phyloP scores from a whole-genome alignment of 73 alveolate genomes.

The Paramecium primaurelia region DNA sequence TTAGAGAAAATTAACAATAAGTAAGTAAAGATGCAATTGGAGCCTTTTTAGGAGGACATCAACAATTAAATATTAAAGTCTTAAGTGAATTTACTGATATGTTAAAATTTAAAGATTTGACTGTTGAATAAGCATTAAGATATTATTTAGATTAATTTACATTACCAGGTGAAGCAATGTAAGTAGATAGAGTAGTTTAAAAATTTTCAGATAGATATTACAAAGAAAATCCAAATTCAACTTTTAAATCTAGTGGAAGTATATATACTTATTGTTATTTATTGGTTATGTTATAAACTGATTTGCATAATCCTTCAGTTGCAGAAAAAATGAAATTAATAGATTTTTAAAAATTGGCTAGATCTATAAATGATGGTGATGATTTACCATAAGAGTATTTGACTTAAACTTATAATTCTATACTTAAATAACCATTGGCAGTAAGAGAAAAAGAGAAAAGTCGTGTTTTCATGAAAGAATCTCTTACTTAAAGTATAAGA shows the following conservation, averaged over 20 bases:
- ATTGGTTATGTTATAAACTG: slow-evolving; percentile 55
- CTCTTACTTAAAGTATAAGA: slow-evolving; percentile 48
- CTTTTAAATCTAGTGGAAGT: slow-evolving; percentile 85
- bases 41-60: slow-evolving; percentile 56
- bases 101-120: slow-evolving; percentile 4
- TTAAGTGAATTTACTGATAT: slow-evolving; percentile 56
- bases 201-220: slow-evolving; percentile 91
- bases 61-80: slow-evolving; percentile 24
- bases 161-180: slow-evolving; percentile 48
- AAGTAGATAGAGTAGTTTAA: slow-evolving; percentile 93
- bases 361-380: slow-evolving; percentile 49
- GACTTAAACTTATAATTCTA: background rate
- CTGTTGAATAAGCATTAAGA: slow-evolving; percentile 57
- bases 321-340: slow-evolving; percentile 54
- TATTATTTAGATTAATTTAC: slow-evolving; percentile 53
- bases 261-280: slow-evolving; percentile 44
- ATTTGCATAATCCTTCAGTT: slow-evolving; percentile 58
- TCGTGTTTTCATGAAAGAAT: background rate
- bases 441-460: slow-evolving; percentile 48
- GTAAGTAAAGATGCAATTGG: slow-evolving; percentile 54
- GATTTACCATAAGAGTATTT: slow-evolving; percentile 21
- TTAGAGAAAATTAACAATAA: slow-evolving; percentile 32
- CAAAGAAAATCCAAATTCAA: slow-evolving; percentile 84
- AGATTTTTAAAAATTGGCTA: slow-evolving; percentile 49
- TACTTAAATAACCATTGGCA: slow-evolving; percentile 43